Conservation (phyloP, 129 eudicot genomes). For the Solidago caesia region DNA sequence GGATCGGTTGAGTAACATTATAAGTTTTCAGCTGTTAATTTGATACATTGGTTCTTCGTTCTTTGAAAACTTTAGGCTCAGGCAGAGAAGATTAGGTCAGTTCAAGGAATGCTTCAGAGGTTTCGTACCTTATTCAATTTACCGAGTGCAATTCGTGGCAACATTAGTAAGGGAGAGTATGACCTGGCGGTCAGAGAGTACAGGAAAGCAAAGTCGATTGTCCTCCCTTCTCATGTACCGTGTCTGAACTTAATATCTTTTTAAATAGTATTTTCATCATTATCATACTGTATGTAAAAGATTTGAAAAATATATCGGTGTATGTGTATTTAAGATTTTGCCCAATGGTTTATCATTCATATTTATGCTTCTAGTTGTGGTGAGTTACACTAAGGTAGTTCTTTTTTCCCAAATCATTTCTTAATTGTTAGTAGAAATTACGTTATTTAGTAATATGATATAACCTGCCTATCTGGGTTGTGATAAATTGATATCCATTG, state of each 20-base stretch:
- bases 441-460: background rate
- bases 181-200: conserved; percentile 99
- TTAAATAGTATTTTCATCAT: background rate
- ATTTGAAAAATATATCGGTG: background rate
- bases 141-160: conserved; percentile 93
- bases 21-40: background rate
- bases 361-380: conserved; percentile 3
- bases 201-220: conserved; percentile 99
- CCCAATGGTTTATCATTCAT: background rate
- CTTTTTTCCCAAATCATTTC: background rate
- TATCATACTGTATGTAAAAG: too few species aligned
- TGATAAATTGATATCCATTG: background rate
- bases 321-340: background rate
- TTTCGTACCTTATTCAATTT: conserved; percentile 90
- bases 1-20: background rate
- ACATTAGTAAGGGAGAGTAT: conserved; percentile 92
- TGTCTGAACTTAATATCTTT: conserved; percentile 17
- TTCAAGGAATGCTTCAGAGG: conserved; percentile 99
- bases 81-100: conserved; percentile 97
- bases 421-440: background rate
- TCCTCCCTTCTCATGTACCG: conserved; percentile 93
- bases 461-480: background rate
- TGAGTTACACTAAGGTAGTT: background rate
- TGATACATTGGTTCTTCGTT: conserved; percentile 4
- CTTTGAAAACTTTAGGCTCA: conserved; percentile 61